Evolutionary conservation across 2,329 filamentous ascomycete species (phyloP), one percentile per base, ranked within the genome.

Genomic region (Magnaporthiopsis incrustans): DNA sequence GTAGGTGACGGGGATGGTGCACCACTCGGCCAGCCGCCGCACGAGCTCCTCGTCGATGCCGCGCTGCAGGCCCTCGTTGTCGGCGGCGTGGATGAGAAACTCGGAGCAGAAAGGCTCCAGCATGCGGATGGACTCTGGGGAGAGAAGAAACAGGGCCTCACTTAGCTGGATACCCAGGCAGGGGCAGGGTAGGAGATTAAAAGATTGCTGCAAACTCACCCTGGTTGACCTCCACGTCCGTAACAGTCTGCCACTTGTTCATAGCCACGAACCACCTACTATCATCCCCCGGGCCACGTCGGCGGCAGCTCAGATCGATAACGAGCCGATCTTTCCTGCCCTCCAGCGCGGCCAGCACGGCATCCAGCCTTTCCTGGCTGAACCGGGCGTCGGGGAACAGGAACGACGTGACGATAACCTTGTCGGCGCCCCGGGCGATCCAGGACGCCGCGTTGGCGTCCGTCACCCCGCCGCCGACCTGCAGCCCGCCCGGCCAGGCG

Each of bases 161-260:
- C 35, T 53, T 53, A 53, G 44, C 44, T n/a, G 12, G 27, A 5
- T 30, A 30, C n/a, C n/a, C n/a, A n/a, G n/a, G n/a, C n/a, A 35
- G 7, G 7, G 33, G 33, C 33, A 35, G 33, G 7, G 33, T 35
- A 8, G 33, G 33, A 35, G 3, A 35, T n/a, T n/a, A 35, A 35
- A 35, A 35, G 11, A 35, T 35, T 35, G 33, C 7, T 10, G 8
- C 33, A 35, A 33, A 69, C 76, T 67, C 77, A 93, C 94, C 90
- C 82, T 90, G 81, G 67, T 89, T 94, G 68, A 99, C 87, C 74
- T 97, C 92, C 87, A 97, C 96, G 71, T 97, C 91, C 1, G 95
- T 98, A 64, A 98, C 89, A 1, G 92, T 97, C 81, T 98, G 95
- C 95, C 95, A 99, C 76, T 96, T 96, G 77, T 99, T 91, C 89